A percentile compares a stretch with the other conserved stretches of the same genome.
These are phyloP conservation scores for Pichia deserticola DNA, from an alignment of 805 yeast species.

Conservation along the genomic window DNA sequence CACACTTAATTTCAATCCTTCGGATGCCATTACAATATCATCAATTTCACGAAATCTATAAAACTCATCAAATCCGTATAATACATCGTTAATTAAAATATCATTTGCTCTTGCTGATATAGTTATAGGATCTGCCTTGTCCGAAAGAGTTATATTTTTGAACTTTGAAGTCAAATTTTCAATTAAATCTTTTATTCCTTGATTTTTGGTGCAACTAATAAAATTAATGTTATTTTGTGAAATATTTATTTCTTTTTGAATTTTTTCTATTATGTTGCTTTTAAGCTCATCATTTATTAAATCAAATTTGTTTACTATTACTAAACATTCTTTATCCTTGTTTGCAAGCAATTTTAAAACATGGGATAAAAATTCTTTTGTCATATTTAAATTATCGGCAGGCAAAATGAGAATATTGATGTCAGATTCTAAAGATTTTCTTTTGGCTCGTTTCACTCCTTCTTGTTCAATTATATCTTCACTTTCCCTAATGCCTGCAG, in stretches of 20 bases:
- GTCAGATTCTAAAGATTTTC: slow-evolving; percentile 54
- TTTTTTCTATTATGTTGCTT: slow-evolving; percentile 15
- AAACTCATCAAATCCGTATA: slow-evolving; percentile 68
- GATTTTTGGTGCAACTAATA: slow-evolving; percentile 52
- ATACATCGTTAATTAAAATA: slow-evolving; percentile 64
- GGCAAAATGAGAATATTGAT: slow-evolving; percentile 62
- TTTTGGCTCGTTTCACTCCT: slow-evolving; percentile 75
- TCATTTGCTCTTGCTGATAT: slow-evolving; percentile 74
- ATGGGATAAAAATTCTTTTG: slow-evolving; percentile 34
- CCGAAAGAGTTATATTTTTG: slow-evolving; percentile 40
- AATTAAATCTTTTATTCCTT: slow-evolving; percentile 48
- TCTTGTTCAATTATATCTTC: slow-evolving; percentile 43
- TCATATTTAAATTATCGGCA: slow-evolving; percentile 25
- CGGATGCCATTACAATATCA: slow-evolving; percentile 77
- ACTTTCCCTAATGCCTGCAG: slow-evolving; percentile 76
- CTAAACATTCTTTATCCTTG: slow-evolving; percentile 23
- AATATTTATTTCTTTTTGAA: slow-evolving; percentile 23
- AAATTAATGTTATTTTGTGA: slow-evolving; percentile 21
- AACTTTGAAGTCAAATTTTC: slow-evolving; percentile 38
- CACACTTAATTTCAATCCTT: slow-evolving; percentile 62
- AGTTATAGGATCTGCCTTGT: slow-evolving; percentile 54
- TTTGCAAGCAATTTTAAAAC: slow-evolving; percentile 23
- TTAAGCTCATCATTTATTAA: slow-evolving; percentile 22
- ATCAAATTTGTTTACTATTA: slow-evolving; percentile 58
- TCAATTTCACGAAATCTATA: slow-evolving; percentile 38